Percentiles rank a stretch among this genome's conserved stretches.
Evolutionary conservation across 805 yeast species (phyloP).

Genomic region (Osmozyma mogii): DNA sequence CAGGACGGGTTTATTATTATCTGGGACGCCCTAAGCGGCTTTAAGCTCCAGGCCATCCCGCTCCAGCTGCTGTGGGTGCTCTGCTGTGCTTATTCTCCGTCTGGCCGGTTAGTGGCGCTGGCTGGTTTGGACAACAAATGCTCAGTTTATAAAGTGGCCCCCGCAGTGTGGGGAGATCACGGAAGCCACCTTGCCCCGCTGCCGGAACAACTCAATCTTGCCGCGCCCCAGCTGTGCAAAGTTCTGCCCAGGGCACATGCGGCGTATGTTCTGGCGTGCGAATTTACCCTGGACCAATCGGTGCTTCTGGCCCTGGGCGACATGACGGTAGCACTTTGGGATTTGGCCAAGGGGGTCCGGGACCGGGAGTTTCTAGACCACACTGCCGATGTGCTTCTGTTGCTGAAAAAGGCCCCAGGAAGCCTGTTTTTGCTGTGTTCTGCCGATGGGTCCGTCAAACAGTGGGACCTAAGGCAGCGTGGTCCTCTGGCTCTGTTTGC

Average conservation of each 20-base stretch:
- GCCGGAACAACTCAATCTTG: constrained; percentile 5
- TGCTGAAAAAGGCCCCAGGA: constrained; percentile 16
- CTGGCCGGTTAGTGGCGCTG: constrained; percentile 58
- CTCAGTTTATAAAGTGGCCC: constrained; percentile 54
- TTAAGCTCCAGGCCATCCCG: constrained; percentile 61
- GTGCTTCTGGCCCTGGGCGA: constrained; percentile 77
- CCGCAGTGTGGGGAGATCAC: too few species aligned
- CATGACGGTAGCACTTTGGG: constrained; percentile 76
- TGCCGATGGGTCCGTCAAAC: constrained; percentile 57
- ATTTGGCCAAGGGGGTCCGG: constrained; percentile 51
- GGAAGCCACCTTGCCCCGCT: background rate
- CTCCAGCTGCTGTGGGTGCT: constrained; percentile 76
- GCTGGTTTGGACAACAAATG: constrained; percentile 81
- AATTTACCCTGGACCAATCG: constrained; percentile 49
- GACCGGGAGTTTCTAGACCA: constrained; percentile 55
- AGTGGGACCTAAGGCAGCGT: constrained; percentile 51
- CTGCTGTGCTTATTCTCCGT: constrained; percentile 65
- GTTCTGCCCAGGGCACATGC: constrained; percentile 60
- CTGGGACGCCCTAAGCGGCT: constrained; percentile 75
- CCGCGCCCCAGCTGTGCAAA: constrained; percentile 3
- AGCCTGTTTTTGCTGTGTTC: constrained; percentile 52
- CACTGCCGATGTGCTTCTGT: constrained; percentile 59
- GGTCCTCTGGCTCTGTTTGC: constrained; percentile 42
- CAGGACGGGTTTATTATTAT: constrained; percentile 81
- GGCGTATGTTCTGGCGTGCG: constrained; percentile 72